Evolutionary conservation across 192 early-diverging fungal genomes (phyloP).

Genomic region (Cladochytrium replicatum): DNA sequence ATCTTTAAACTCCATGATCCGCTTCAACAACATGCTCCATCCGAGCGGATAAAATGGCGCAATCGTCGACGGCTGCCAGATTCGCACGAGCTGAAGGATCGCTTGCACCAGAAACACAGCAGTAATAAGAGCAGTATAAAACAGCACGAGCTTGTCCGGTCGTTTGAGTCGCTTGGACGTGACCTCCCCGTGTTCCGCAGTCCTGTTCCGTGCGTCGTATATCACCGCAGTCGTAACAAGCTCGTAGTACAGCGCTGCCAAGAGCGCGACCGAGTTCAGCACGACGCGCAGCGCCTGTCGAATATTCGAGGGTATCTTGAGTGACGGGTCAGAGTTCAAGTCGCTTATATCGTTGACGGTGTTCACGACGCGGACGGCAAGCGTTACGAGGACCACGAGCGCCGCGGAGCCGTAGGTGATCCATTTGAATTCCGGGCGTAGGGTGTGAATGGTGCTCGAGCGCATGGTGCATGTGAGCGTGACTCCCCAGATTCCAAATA

Average conservation of each 20-base stretch:
- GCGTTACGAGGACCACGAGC: no score
- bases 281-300: conserved; percentile 3
- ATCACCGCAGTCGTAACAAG: conserved; percentile 4
- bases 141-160: background rate
- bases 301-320: conserved; percentile 1
- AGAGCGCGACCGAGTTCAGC: conserved; percentile 1
- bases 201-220: no score
- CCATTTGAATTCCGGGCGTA: no score
- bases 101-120: conserved; percentile 4
- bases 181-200: background rate
- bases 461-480: no score
- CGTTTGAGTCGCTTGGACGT: background rate
- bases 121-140: conserved; percentile 1
- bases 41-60: conserved; percentile 5
- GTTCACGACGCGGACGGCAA: no score
- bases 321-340: no score
- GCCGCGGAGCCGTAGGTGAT: no score
- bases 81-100: background rate
- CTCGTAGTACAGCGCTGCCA: background rate
- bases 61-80: background rate
- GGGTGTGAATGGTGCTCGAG: no score
- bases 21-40: conserved; percentile 4
- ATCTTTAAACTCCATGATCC: conserved; percentile 5
- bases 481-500: no score
- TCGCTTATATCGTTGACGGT: no score